A percentile compares a stretch with the other conserved stretches of the same genome.
Conservation (phyloP, 2,329 filamentous ascomycete species). For the Fusarium sp. region DNA sequence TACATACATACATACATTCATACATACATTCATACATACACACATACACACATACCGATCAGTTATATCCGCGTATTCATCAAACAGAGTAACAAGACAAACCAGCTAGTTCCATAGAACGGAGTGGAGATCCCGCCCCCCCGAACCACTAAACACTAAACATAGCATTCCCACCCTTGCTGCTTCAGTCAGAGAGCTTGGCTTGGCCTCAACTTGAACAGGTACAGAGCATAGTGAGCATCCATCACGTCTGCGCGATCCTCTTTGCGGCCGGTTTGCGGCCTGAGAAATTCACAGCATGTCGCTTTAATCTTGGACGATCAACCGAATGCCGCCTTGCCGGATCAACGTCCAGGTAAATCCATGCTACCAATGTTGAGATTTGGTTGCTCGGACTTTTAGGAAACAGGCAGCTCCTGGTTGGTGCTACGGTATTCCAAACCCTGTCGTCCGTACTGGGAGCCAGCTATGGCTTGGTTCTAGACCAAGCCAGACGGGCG, state of each 20-base stretch:
- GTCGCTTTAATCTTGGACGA: neutral
- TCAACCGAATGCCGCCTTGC: neutral
- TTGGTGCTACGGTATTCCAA: neutral
- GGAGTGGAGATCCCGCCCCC: conserved; percentile 24
- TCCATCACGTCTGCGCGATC: conserved; percentile 6
- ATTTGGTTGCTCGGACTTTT: neutral
- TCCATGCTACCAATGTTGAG: neutral
- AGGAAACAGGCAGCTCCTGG: neutral
- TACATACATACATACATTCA: too few relatives aligned
- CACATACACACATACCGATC: neutral
- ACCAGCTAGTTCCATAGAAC: conserved; percentile 13
- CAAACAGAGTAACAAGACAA: conserved; percentile 1
- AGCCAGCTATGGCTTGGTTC: conserved; percentile 14
- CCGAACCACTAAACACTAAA: conserved; percentile 1
- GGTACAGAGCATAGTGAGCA: conserved; percentile 4
- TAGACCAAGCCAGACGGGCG: neutral
- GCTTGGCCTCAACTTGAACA: conserved; percentile 10
- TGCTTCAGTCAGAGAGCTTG: neutral
- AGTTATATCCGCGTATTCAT: conserved; percentile 23
- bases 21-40: too few relatives aligned
- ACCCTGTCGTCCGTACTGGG: neutral
- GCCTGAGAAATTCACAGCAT: neutral
- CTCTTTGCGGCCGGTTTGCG: neutral
- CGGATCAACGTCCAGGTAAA: neutral
- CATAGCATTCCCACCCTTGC: conserved; percentile 4